Conservation (phyloP, 805 yeast species). For the Yarrowia hollandica region DNA sequence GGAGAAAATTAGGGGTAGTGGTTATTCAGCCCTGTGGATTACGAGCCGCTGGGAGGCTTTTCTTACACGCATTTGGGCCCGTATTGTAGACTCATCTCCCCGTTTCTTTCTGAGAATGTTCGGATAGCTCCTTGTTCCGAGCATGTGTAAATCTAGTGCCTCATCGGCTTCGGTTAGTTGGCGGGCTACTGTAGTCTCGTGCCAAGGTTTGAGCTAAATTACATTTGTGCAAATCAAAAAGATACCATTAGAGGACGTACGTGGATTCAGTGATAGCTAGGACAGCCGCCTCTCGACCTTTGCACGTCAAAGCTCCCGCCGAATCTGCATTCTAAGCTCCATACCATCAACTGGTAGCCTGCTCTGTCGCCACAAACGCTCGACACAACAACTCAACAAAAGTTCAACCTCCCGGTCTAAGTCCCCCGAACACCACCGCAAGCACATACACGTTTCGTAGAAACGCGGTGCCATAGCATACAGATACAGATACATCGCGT, state of each 20-base stretch:
- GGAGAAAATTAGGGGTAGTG: constrained; percentile 2
- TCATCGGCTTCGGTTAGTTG: neutral
- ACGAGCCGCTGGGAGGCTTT: too few relatives aligned
- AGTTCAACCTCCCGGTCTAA: neutral
- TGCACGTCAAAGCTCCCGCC: neutral
- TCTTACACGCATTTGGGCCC: too few relatives aligned
- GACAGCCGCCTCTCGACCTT: neutral
- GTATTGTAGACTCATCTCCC: too few relatives aligned
- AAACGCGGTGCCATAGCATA: neutral
- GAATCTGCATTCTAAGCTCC: neutral
- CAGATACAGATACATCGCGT: neutral
- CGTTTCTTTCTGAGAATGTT: too few relatives aligned
- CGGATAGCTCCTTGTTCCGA: too few relatives aligned
- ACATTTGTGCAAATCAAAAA: constrained; percentile 15
- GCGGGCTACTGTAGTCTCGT: constrained; percentile 11
- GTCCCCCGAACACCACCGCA: neutral
- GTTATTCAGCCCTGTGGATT: neutral
- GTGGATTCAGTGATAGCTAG: neutral
- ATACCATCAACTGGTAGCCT: neutral
- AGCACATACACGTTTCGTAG: too few relatives aligned
- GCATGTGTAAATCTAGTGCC: neutral
- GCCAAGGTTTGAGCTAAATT: constrained; percentile 26
- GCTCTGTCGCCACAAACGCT: neutral
- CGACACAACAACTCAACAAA: neutral
- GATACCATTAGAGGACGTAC: constrained; percentile 11